Evolutionary conservation across 2,329 filamentous ascomycete genomes (phyloP).

Genomic region (Cladophialophora bantiana): DNA sequence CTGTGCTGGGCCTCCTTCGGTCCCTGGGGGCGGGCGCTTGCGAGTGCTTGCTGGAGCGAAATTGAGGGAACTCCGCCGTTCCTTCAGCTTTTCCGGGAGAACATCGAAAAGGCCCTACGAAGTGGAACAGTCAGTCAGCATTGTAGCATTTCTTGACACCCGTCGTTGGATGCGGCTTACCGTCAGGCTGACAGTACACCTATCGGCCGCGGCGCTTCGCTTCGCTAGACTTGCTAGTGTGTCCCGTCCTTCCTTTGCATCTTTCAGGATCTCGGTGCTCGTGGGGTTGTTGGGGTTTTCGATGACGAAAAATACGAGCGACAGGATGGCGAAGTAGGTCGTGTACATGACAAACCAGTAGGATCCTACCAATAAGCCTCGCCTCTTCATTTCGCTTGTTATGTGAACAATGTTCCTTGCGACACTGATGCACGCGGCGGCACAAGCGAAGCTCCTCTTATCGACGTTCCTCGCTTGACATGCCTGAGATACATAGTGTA

Average conservation of each 20-base stretch:
- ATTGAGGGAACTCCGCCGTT: conserved; percentile 55
- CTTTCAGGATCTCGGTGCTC: conserved; percentile 78
- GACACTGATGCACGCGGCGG: conserved; percentile 70
- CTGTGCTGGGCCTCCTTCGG: conserved; percentile 23
- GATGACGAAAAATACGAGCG: conserved; percentile 68
- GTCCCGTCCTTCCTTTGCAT: conserved; percentile 83
- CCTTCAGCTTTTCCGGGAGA: conserved; percentile 74
- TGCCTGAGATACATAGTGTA: conserved; percentile 66
- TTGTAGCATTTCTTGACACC: conserved; percentile 8
- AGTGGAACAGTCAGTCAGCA: conserved; percentile 11
- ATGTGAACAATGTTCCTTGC: conserved; percentile 72
- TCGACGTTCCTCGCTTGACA: conserved; percentile 61
- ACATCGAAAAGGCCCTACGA: conserved; percentile 79
- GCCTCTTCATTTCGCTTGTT: conserved; percentile 68
- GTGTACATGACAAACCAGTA: conserved; percentile 75
- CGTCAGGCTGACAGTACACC: conserved; percentile 78
- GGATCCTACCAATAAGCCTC: conserved; percentile 66
- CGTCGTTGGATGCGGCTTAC: conserved; percentile 58
- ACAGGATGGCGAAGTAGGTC: conserved; percentile 71
- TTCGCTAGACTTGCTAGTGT: conserved; percentile 80
- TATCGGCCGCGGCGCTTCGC: conserved; percentile 86
- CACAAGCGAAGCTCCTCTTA: conserved; percentile 69
- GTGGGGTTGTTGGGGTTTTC: conserved; percentile 68
- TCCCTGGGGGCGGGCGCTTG: conserved; percentile 53
- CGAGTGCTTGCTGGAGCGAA: conserved; percentile 52